Evolutionary conservation across 805 yeast species (phyloP), one percentile per base, ranked within the genome.

Genomic region (Ogataea dorogensis): DNA sequence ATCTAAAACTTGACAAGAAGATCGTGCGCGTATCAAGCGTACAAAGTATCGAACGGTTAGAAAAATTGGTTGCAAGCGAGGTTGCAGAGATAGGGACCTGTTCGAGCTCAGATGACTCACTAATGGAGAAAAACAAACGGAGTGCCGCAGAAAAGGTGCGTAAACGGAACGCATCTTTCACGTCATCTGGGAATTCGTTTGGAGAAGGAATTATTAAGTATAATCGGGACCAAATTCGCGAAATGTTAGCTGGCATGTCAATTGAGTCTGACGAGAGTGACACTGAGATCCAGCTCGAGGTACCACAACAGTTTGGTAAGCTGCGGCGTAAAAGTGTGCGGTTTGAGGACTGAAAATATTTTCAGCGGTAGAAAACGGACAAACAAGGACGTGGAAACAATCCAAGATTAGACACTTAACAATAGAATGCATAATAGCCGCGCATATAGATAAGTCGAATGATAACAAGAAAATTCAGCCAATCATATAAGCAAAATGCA

Each of bases 171-270:
- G 54, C 63, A 1, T 56, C 62, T 4, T 56, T 59, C 26, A 59
- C 64, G n/a, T 59, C 64, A 2, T 56, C 62, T 1, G 64, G 64
- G 17, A 53, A 54, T 12, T 59, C 63, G 10, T 59, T 59, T 39
- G 64, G 64, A 13, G 64, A 59, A 36, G 64, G 64, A 5, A 59
- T 59, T 16, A 56, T 59, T 26, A 59, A 58, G 40, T 59, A 54
- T 37, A 58, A 51, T 35, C 42, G 64, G 20, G 50, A 48, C 19
- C 64, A 59, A 39, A 58, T 59, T 14, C 38, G 61, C 13, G 62
- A 56, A 31, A 59, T 59, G 64, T 33, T 59, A 13, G 44, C 50
- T 24, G 44, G 44, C n/a, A 37, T 58, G 47, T 36, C 58, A 4
- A 18, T 47, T 4, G 39, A 39, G 12, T 38, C 42, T 4, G 47